Base-by-base conservation (phyloP, 495 filamentous ascomycete genomes). In the Bombardia bombarda region DNA sequence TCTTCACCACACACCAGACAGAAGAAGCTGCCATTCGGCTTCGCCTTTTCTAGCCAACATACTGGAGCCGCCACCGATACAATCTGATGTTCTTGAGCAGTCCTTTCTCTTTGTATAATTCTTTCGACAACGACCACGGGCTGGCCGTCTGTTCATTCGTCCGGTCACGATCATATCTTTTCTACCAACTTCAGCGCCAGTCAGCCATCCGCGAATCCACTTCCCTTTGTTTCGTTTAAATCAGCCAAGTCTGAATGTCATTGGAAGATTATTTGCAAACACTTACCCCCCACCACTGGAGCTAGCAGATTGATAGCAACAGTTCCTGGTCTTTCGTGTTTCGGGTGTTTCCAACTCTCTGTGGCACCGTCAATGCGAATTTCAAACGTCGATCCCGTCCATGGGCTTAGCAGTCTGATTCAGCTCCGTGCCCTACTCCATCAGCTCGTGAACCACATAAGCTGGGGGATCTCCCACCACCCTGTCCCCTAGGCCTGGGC, bases 381-480 rank as follows among this genome's bases (percentile, higher is more conserved):
- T 50, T 60, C 57, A 57, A 57, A 57, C 57, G 57, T 55, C 57
- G 54, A 60, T 60, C 57, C 49, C 49, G 41, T 47, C 40, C 40
- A 49, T 44, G 51, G 44, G 42, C 45, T 48, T 40, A 41, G 36
- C 7, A 43, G 35, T 49, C 35, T 31, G 31, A 14, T 30, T 23
- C 32, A 33, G 44, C n/a, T 1, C 34, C 7, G 30, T 25, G 6
- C 31, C 10, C 21, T 32, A 18, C 18, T 14, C 26, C 23, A 9
- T 34, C 42, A 19, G 23, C 37, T 38, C 22, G 8, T 7, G 22
- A 32, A 45, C 46, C 41, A 35, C 41, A 43, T 50, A 56, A 56
- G 40, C 42, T 45, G 38, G 50, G 52, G 50, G 56, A 60, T 49
- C 55, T 57, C 50, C 45, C 42, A 16, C 28, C 32, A 38, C 30